Evolutionary conservation across 1,284 basidiomycete genomes (phyloP), one percentile per base, ranked within the genome.

Genomic region (Golubevia pallescens): DNA sequence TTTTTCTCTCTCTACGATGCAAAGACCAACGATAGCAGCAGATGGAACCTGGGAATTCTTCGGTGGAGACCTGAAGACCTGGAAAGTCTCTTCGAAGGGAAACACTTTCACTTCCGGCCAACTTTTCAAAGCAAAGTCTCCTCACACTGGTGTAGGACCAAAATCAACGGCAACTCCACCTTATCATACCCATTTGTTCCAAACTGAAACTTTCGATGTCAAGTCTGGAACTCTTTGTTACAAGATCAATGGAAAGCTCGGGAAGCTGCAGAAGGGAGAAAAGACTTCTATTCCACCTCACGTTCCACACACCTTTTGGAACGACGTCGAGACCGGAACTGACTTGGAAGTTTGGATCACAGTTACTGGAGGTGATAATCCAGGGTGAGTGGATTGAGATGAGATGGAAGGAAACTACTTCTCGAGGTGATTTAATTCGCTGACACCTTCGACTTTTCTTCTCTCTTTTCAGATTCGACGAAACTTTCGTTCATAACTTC

Each of bases 241-340:
- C 65, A 62, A 69, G n/a, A 77, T 86, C 60, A 75, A 85, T 53
- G 85, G 85, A 34, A 77, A 79, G 20, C 16, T 66, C 24, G 84
- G 84, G 21, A 75, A 67, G 2, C 61, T 85, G 5, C 60, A 78
- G 21, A 71, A 75, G 28, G 84, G 85, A 0, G 68, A 86, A 56
- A 72, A 65, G 63, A 70, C 78, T 57, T 65, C 63, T 59, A 85
- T 82, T 58, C 78, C 79, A 1, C 78, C 85, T 7, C 74, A 70
- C 38, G 53, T 66, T n/a, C 67, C 68, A 2, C 84, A 86, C 62
- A 86, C 85, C 28, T 85, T 86, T 68, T 86, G 85, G 85, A 75
- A 67, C 53, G 81, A 75, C 58, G 68, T 69, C 2, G 59, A 63
- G 2, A 69, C 66, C 1, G 73, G 71, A 4, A 66, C 73, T 24